Percentiles rank a stretch among this genome's conserved stretches.
These are phyloP conservation scores for Pittosporum tobira DNA, from an alignment of 129 eudicot genomes.

Conservation along the genomic window DNA sequence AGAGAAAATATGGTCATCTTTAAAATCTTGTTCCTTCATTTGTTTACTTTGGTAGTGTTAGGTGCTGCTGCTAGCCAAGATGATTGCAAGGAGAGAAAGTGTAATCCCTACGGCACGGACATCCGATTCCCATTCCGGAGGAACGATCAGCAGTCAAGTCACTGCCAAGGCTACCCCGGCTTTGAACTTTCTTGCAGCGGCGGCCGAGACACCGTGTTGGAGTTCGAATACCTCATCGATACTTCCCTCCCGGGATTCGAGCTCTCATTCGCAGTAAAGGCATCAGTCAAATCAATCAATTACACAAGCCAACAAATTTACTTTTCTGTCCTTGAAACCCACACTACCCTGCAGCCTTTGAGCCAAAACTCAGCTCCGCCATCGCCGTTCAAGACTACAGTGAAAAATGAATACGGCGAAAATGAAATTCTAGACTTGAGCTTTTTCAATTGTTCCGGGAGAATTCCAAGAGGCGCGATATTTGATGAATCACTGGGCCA, in stretches of 20 bases:
- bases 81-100: background rate
- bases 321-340: background rate
- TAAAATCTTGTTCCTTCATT: no score
- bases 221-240: background rate
- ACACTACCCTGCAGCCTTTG: background rate
- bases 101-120: background rate
- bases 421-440: background rate
- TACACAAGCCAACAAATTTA: background rate
- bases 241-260: background rate
- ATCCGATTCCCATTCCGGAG: slow-evolving; percentile 6
- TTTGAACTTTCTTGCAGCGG: slow-evolving; percentile 5
- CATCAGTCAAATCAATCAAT: background rate
- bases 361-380: background rate
- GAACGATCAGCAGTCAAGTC: background rate
- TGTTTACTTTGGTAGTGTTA: background rate
- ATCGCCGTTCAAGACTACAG: background rate
- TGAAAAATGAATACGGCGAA: no score
- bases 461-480: background rate
- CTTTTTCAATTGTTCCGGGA: background rate
- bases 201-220: background rate
- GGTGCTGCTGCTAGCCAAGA: background rate
- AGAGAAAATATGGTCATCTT: no score
- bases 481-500: background rate
- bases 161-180: background rate
- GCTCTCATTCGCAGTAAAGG: background rate